phyloP scores from a whole-genome alignment of 2,329 filamentous ascomycete species.

The Penicillium sp. region DNA sequence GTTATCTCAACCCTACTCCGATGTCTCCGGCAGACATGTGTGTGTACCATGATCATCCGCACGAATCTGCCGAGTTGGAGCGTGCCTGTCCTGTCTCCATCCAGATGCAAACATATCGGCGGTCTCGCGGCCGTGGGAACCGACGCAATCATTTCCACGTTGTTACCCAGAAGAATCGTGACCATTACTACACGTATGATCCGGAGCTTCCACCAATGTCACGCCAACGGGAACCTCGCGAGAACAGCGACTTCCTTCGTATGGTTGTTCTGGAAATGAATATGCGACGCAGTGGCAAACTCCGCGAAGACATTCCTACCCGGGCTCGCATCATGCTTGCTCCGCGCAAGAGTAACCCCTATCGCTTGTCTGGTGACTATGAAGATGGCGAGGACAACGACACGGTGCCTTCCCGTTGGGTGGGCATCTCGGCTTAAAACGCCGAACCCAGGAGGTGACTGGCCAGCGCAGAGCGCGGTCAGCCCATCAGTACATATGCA shows the following conservation, averaged over 20 bases:
- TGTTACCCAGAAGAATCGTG: slow-evolving; percentile 42
- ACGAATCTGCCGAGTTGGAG: slow-evolving; percentile 28
- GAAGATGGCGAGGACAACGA: slow-evolving; percentile 23
- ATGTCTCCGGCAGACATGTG: slow-evolving; percentile 45
- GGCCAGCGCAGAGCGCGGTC: slow-evolving; percentile 16
- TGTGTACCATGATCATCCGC: slow-evolving; percentile 41
- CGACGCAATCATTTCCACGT: slow-evolving; percentile 34
- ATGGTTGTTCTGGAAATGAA: slow-evolving; percentile 65
- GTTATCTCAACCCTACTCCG: slow-evolving; percentile 57
- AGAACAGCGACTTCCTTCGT: slow-evolving; percentile 61
- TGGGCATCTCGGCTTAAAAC: slow-evolving; percentile 18
- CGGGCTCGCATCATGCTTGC: slow-evolving; percentile 59
- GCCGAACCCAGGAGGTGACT: background rate
- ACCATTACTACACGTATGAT: slow-evolving; percentile 33
- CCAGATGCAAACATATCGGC: slow-evolving; percentile 58
- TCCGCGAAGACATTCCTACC: slow-evolving; percentile 53
- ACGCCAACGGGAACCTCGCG: slow-evolving; percentile 58
- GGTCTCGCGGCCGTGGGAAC: slow-evolving; percentile 30
- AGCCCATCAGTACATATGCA: slow-evolving; percentile 11
- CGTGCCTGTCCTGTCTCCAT: slow-evolving; percentile 51
- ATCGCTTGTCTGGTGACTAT: slow-evolving; percentile 19
- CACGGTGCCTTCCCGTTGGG: slow-evolving; percentile 21
- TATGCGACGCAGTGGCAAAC: slow-evolving; percentile 60
- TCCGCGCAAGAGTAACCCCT: slow-evolving; percentile 43
- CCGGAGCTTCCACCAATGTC: slow-evolving; percentile 41